A percentile compares a stretch with the other conserved stretches of the same genome.
These are phyloP conservation scores for Coniferiporia weirii DNA, from an alignment of 1,284 basidiomycete species.

Conservation along the genomic window DNA sequence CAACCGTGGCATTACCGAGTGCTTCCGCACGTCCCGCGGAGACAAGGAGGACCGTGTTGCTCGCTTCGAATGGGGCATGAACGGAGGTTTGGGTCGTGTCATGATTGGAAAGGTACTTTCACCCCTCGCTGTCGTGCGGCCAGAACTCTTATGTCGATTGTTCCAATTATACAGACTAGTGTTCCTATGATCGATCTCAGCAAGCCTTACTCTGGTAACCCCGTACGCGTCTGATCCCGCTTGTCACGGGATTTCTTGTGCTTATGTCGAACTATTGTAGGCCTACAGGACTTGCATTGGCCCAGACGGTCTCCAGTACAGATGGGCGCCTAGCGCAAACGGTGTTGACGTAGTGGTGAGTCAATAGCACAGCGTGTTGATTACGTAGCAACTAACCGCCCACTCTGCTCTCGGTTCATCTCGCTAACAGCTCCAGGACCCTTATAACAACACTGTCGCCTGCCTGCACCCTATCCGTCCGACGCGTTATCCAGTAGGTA, in stretches of 20 bases:
- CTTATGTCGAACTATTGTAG: constrained; percentile 34
- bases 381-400: neutral
- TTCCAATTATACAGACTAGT: constrained; percentile 46
- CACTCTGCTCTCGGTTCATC: constrained; percentile 13
- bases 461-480: constrained; percentile 71
- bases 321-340: constrained; percentile 62
- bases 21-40: constrained; percentile 69
- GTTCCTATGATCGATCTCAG: constrained; percentile 77
- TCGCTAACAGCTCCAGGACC: constrained; percentile 59
- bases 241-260: neutral
- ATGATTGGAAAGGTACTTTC: constrained; percentile 68
- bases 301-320: constrained; percentile 72
- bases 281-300: constrained; percentile 66
- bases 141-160: neutral
- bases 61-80: constrained; percentile 77
- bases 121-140: neutral
- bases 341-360: constrained; percentile 60
- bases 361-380: constrained; percentile 3
- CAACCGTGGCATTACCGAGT: constrained; percentile 59
- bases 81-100: constrained; percentile 73
- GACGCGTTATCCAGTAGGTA: constrained; percentile 74
- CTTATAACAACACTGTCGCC: constrained; percentile 61
- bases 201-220: constrained; percentile 53
- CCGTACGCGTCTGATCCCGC: constrained; percentile 36
- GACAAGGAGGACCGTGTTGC: constrained; percentile 81